Evolutionary conservation across 148 eudicot genomes (phyloP), one percentile per base, ranked within the genome.

Genomic region (Bassia scoparia): DNA sequence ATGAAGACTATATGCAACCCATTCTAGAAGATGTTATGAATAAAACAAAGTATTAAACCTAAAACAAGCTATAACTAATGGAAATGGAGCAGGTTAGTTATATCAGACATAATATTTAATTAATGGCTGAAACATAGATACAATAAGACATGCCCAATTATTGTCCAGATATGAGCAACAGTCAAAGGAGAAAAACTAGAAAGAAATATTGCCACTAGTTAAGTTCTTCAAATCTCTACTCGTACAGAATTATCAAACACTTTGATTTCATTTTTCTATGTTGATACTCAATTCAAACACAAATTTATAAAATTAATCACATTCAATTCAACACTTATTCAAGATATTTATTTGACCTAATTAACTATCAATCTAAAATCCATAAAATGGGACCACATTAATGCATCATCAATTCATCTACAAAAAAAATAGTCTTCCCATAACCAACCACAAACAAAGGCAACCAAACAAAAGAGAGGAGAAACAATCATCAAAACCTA

Each of bases 401-500:
- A 27, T 37, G 24, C 56, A n/a, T n/a, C n/a, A n/a, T n/a, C n/a
- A n/a, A n/a, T 18, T 20, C 27, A 67, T 13, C 7, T 9, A 53
- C 23, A 54, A 23, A 52, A n/a, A n/a, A n/a, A n/a, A n/a, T n/a
- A n/a, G 44, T 27, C 3, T 11, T 24, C 18, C n/a, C 21, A 5
- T 7, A 12, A 66, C 31, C 10, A 54, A 31, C 11, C 52, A 72
- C 4, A 31, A 24, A 59, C 37, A 43, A 23, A 29, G 20, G 37
- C 48, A 58, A 69, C 38, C 35, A 49, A 69, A 79, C 74, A 62
- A 26, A 52, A 56, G n/a, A 29, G n/a, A 30, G 15, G 35, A 23
- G 43, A 55, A 17, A 13, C 46, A 73, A 68, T n/a, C 75, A 54
- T 58, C 54, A 58, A 76, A 81, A 95, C 97, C 98, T 81, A 79